phyloP scores from a whole-genome alignment of 768 basidiomycete genomes.

The Clavulina sp. region DNA sequence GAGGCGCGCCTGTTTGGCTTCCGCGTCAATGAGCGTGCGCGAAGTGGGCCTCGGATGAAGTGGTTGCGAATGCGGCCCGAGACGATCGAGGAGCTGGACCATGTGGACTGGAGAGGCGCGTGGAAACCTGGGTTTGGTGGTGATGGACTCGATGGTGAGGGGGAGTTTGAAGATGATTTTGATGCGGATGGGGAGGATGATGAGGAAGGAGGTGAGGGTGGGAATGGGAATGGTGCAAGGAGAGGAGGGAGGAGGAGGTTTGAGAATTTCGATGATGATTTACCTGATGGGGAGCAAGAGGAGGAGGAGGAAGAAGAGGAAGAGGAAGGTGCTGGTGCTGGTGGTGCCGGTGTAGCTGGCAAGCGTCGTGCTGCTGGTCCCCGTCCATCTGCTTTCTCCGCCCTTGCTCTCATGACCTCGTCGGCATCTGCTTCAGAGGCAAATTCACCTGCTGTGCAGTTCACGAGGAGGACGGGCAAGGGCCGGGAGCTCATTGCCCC shows the following conservation, averaged over 20 bases:
- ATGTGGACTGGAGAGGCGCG: conserved; percentile 78
- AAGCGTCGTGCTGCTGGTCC: too few relatives aligned
- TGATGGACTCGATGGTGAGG: conserved; percentile 32
- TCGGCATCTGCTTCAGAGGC: too few relatives aligned
- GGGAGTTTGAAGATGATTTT: conserved; percentile 24
- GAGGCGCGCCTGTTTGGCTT: conserved; percentile 92
- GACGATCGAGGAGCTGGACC: conserved; percentile 59
- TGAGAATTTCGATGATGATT: conserved; percentile 1
- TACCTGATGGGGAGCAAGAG: neutral
- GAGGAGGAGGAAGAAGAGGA: conserved; percentile 3
- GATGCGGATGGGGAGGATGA: conserved; percentile 35
- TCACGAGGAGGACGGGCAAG: too few relatives aligned
- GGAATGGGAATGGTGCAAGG: too few relatives aligned
- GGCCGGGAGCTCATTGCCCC: too few relatives aligned
- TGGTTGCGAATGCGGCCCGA: conserved; percentile 86
- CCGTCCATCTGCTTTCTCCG: neutral
- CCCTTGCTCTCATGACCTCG: neutral
- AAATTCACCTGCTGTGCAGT: too few relatives aligned
- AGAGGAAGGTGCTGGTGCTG: conserved; percentile 4
- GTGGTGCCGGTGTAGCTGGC: too few relatives aligned
- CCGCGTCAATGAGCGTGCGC: conserved; percentile 88
- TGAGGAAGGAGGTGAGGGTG: conserved; percentile 35
- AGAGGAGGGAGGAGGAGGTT: neutral
- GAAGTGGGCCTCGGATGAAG: conserved; percentile 90
- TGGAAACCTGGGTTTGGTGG: conserved; percentile 52